Evolutionary conservation across 2,329 filamentous ascomycete species (phyloP).

Genomic region (Trichoderma semiorbis): DNA sequence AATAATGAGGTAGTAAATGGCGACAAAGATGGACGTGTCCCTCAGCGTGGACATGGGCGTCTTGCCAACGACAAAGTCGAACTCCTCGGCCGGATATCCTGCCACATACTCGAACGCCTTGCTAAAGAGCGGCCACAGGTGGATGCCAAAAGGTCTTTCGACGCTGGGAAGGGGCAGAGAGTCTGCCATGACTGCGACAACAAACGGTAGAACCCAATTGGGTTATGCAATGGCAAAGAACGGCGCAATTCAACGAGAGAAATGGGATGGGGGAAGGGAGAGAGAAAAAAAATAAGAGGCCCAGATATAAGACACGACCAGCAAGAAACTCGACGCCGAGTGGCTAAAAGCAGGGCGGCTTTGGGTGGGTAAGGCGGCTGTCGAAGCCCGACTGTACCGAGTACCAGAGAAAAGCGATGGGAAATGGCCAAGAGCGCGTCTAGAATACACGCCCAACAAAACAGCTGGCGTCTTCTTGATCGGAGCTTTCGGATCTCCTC

Average conservation of each 20-base stretch:
- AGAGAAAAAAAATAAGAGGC: background rate
- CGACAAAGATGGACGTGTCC: slow-evolving; percentile 65
- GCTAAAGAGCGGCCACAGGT: slow-evolving; percentile 56
- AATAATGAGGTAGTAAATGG: slow-evolving; percentile 78
- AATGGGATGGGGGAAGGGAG: background rate
- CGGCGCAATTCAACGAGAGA: background rate
- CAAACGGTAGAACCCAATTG: background rate
- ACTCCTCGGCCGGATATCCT: slow-evolving; percentile 75
- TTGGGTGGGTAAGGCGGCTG: background rate
- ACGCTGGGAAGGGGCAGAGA: background rate
- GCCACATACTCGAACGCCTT: slow-evolving; percentile 65
- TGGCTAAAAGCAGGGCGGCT: slow-evolving; percentile 3
- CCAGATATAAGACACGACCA: background rate
- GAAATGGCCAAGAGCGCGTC: background rate
- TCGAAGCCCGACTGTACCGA: background rate
- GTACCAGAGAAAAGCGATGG: background rate
- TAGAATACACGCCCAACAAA: background rate
- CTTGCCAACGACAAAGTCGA: slow-evolving; percentile 66
- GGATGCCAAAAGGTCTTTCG: slow-evolving; percentile 20
- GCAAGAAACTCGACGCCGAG: background rate
- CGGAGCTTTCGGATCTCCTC: background rate
- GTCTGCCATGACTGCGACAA: background rate
- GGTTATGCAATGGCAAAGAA: background rate
- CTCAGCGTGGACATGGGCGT: slow-evolving; percentile 80
- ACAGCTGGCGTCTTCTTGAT: background rate